Evolutionary conservation across 2,329 filamentous ascomycete species (phyloP), one percentile per base, ranked within the genome.

Genomic region (Claviceps paspali): DNA sequence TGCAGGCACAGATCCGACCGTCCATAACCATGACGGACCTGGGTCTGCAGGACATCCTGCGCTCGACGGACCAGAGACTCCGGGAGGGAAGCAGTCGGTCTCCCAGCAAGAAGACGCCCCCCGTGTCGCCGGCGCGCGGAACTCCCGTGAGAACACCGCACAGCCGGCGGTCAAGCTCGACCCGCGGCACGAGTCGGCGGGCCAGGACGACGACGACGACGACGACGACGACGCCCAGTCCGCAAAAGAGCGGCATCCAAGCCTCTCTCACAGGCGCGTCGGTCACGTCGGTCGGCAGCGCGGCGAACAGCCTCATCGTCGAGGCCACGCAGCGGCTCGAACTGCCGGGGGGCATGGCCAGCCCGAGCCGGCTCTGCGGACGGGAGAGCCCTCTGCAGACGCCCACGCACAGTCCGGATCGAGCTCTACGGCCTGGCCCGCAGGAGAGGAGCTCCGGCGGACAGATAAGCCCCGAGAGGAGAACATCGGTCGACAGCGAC

Each of bases 31-130:
- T 43, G 15, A 53, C 67, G 0, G 69, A 73, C 43, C 59, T 62
- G 9, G 67, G 67, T 1, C 49, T 75, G 19, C 57, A 62, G 1
- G 56, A 65, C 41, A 74, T 75, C 21, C 53, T 75, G 23, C 59
- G 59, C 30, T 67, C 60, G 24, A 75, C 70, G 1, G 70, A 73
- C 19, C 56, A 64, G 52, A 57, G 69, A 8, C 56, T 74, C 11
- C 55, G 61, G 15, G 58, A 63, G 3, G 62, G 61, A 3, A 47
- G 39, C 8, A 52, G 48, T 15, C 42, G 39, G 12, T 57, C 57
- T 2, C 53, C 55, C 0, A 43, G 45, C 17, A 57, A 57, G 47
- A 55, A 31, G 3, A 35, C 31, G 14, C 26, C 27, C 18, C 37
- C 31, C 5, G 12, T 12, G 2, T 37, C 49, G 22, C 45, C 53